phyloP scores from a whole-genome alignment of 257 asterid genomes.

The Ballota nigra region DNA sequence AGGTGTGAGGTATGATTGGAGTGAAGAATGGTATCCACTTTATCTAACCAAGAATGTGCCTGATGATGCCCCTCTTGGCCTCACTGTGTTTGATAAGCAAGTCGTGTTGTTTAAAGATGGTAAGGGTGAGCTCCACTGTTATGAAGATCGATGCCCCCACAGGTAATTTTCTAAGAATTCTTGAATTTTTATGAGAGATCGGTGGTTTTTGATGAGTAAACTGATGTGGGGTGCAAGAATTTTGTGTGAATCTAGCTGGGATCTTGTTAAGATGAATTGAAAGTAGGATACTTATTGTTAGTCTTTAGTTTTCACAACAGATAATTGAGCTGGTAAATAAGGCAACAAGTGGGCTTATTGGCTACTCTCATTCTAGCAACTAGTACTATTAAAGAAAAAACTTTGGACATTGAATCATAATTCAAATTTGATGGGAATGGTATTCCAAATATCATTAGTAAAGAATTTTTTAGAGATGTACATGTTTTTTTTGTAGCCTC shows the following conservation, averaged over 20 bases:
- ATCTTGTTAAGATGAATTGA: not conserved
- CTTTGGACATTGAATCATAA: not conserved
- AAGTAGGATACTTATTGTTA: not conserved
- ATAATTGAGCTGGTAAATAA: not conserved
- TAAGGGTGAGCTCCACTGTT: slow-evolving; percentile 64
- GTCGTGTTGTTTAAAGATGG: slow-evolving; percentile 78
- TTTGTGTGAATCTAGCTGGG: not conserved
- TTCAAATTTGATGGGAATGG: not conserved
- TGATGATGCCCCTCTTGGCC: slow-evolving; percentile 90
- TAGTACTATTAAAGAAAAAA: not conserved
- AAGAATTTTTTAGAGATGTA: too few species aligned
- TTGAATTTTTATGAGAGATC: not conserved
- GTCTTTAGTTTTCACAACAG: not conserved
- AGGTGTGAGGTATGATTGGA: slow-evolving; percentile 70
- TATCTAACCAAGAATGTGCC: slow-evolving; percentile 80
- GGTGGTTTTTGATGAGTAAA: not conserved
- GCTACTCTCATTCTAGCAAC: not conserved
- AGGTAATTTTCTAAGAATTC: slow-evolving; percentile 35
- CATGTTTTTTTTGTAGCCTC: too few species aligned
- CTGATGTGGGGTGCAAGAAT: not conserved
- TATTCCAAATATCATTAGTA: not conserved
- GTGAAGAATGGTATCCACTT: slow-evolving; percentile 91
- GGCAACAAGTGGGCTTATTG: not conserved
- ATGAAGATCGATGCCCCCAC: slow-evolving; percentile 88
- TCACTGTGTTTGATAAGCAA: slow-evolving; percentile 85